These are phyloP conservation scores for Gymnopus androsaceus DNA, from an alignment of 1,284 basidiomycete species.

Conservation along the genomic window DNA sequence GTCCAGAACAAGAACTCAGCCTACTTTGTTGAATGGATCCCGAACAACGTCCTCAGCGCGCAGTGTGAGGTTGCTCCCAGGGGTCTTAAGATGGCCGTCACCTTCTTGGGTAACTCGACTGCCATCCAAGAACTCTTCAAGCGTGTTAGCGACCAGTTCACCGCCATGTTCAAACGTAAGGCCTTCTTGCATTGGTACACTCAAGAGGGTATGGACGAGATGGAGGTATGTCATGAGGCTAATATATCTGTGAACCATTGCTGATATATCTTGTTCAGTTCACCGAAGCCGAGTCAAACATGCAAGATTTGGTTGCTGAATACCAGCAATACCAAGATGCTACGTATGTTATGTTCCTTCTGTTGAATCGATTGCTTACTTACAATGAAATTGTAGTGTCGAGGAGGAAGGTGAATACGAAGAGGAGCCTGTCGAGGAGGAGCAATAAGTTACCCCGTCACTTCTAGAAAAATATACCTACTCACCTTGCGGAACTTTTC, in stretches of 20 bases:
- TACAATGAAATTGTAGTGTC: slow-evolving; percentile 41
- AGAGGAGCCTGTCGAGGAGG: slow-evolving; percentile 68
- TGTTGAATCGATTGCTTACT: slow-evolving; percentile 9
- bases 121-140: slow-evolving; percentile 98
- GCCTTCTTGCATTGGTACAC: slow-evolving; percentile 99
- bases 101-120: slow-evolving; percentile 97
- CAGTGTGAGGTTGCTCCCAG: slow-evolving; percentile 95
- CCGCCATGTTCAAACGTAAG: slow-evolving; percentile 98
- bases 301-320: slow-evolving; percentile 92
- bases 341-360: slow-evolving; percentile 57
- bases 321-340: slow-evolving; percentile 98
- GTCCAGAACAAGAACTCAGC: slow-evolving; percentile 97
- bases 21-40: slow-evolving; percentile 99
- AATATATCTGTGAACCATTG: neutral
- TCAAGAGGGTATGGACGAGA: slow-evolving; percentile 99
- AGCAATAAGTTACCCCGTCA: slow-evolving; percentile 51
- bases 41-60: slow-evolving; percentile 95
- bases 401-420: slow-evolving; percentile 85
- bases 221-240: slow-evolving; percentile 64
- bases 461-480: too few relatives aligned
- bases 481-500: too few relatives aligned
- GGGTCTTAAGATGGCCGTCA: slow-evolving; percentile 94
- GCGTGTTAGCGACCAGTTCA: slow-evolving; percentile 96
- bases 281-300: slow-evolving; percentile 96
- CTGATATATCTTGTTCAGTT: slow-evolving; percentile 49